Evolutionary conservation across 768 basidiomycete genomes (phyloP), one percentile per base, ranked within the genome.

Genomic region (Gyrodon lividus): DNA sequence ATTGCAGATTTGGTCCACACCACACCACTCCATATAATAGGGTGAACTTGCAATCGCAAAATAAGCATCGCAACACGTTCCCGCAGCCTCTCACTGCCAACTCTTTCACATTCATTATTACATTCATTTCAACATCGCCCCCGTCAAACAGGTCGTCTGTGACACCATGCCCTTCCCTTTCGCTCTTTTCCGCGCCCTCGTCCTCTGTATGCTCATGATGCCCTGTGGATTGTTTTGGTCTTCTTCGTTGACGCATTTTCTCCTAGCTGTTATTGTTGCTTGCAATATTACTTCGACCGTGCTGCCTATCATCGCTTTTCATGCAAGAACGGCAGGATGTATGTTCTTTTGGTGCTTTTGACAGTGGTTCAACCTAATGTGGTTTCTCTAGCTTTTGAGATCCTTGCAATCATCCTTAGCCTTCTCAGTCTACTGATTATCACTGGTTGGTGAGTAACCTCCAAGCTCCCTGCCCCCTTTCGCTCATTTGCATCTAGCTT

Each of bases 151-250:
- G 45, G 57, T 37, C 48, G 65, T 68, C 60, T 45, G 67, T 54
- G 60, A 60, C 60, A 45, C 37, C 42, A 69, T 66, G 65, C 17
- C 64, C 13, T 66, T 68, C 42, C 49, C 55, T 24, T 63, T 61
- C 35, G 17, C 57, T 47, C 59, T 59, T 46, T 56, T 9, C 19
- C 66, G 61, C 46, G 30, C 20, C 1, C 37, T 66, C 31, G 30
- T 52, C 41, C 51, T 70, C 47, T 41, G 66, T 61, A 35, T 9
- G 68, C 51, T 3, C 8, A 26, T 48, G 43, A 6, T 17, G 12
- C 33, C 17, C n/a, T 43, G 33, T 31, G 5, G 20, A 38, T 19
- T 34, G 23, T 16, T 30, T 28, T 7, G 22, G 13, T 26, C 17
- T 16, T 28, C 8, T 31, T 37, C 26, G 24, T 19, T 51, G 41